phyloP scores from a whole-genome alignment of 306 rosid species.

The Macrotyloma uniflorum region DNA sequence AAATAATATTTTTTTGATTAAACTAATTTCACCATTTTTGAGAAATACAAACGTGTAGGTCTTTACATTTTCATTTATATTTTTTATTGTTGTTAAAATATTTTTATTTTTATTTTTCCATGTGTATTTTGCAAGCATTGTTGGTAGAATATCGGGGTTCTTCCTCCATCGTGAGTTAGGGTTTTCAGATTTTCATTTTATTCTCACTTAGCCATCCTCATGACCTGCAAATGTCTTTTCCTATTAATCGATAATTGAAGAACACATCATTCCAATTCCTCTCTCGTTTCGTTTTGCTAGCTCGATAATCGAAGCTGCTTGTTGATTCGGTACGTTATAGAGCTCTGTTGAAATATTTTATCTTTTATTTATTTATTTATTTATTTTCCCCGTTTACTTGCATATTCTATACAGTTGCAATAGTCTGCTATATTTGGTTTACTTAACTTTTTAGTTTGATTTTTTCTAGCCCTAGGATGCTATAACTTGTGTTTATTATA shows the following conservation, averaged over 20 bases:
- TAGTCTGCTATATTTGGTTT: neutral
- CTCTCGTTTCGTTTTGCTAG: neutral
- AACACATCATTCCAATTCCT: neutral
- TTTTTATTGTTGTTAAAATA: neutral
- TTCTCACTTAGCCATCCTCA: neutral
- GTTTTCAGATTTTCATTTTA: neutral
- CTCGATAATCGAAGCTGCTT: neutral
- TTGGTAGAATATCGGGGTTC: neutral
- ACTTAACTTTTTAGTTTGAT: neutral
- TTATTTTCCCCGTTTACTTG: constrained; percentile 1
- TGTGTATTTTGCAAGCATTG: neutral
- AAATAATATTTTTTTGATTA: neutral
- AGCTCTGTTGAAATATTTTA: neutral
- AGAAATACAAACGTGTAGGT: neutral
- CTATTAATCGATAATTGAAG: neutral
- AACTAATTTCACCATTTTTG: neutral
- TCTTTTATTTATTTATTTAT: neutral
- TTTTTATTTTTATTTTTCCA: neutral
- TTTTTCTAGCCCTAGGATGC: neutral
- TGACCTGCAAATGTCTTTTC: neutral
- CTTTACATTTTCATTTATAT: neutral
- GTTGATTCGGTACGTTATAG: constrained; percentile 27
- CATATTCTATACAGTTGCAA: neutral
- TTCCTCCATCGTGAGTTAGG: constrained; percentile 16
- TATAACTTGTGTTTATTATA: neutral